Percentiles rank a stretch among this genome's conserved stretches.
phyloP scores from a whole-genome alignment of 352 stramenopile species.

The Globisporangium lucens region DNA sequence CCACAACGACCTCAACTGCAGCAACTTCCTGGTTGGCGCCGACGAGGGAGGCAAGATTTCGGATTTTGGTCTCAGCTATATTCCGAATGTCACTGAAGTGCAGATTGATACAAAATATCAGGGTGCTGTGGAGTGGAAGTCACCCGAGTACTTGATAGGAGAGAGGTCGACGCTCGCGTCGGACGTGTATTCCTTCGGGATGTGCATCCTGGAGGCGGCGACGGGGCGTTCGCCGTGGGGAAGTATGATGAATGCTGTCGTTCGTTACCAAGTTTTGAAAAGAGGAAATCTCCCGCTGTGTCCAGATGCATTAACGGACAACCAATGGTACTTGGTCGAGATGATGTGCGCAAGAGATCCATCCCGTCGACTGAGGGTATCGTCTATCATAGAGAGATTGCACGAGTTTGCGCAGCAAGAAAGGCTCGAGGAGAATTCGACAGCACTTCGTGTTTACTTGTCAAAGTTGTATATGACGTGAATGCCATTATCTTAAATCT shows the following conservation, averaged over 20 bases:
- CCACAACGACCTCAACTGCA: slow-evolving; percentile 13
- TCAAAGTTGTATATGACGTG: no score
- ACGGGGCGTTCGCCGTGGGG: slow-evolving; percentile 5
- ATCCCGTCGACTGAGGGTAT: background rate
- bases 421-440: background rate
- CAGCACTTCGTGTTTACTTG: no score
- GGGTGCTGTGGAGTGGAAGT: background rate
- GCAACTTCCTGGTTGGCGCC: slow-evolving; percentile 10
- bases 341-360: slow-evolving; percentile 6
- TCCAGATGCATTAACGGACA: background rate
- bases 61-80: slow-evolving; percentile 12
- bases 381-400: background rate
- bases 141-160: slow-evolving; percentile 1
- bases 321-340: slow-evolving; percentile 1
- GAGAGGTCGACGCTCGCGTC: slow-evolving; percentile 1
- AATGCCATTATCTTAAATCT: background rate
- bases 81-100: background rate
- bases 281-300: background rate
- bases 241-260: background rate
- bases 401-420: slow-evolving; percentile 6
- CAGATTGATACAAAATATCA: background rate
- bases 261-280: background rate
- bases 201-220: slow-evolving; percentile 16
- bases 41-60: slow-evolving; percentile 2
- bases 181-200: slow-evolving; percentile 18